Evolutionary conservation across 768 basidiomycete species (phyloP), one percentile per base, ranked within the genome.

Genomic region (Lyophyllum semitale): DNA sequence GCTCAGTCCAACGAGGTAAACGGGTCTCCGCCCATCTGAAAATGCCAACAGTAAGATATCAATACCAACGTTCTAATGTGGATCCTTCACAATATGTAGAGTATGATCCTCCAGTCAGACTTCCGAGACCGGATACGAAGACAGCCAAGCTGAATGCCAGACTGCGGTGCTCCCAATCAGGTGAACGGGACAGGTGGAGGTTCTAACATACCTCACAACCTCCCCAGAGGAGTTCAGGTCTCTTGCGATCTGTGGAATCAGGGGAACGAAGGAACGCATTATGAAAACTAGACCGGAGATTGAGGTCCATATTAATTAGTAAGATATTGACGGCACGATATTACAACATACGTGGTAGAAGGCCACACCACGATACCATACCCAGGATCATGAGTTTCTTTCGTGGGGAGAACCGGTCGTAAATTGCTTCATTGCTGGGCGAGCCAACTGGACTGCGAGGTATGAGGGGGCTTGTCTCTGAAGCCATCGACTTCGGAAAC

Each of bases 1-100:
- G 2, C 82, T 81, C 33, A 85, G 66, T n/a, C 77, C 79, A 22
- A 66, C 64, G 23, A 86, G 68, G 59, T 83, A 86, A 29, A 84
- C 70, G 1, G 71, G 68, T 18, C 77, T 69, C 5, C 84, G 72
- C 1, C 85, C 85, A 67, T 85, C 82, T 83, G 47, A 22, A 22
- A 40, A 40, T 11, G 20, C 13, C 18, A 40, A 6, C 18, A 4
- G 8, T 37, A 8, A 37, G 35, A 37, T 11, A 5, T 37, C 35
- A 37, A 37, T 4, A 11, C 30, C 30, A 6, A 32, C 7, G 12
- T 6, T 32, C 12, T 32, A 37, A 43, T 18, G 42, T 22, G 25
- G 25, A 13, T 5, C 86, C 68, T 85, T 17, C 23, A 22, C 38
- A 33, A 18, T 27, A 52, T 35, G 51, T 30, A 15, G 51, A 52